phyloP scores from a whole-genome alignment of 2,329 filamentous ascomycete genomes.

The Dothideomycetes sp. region DNA sequence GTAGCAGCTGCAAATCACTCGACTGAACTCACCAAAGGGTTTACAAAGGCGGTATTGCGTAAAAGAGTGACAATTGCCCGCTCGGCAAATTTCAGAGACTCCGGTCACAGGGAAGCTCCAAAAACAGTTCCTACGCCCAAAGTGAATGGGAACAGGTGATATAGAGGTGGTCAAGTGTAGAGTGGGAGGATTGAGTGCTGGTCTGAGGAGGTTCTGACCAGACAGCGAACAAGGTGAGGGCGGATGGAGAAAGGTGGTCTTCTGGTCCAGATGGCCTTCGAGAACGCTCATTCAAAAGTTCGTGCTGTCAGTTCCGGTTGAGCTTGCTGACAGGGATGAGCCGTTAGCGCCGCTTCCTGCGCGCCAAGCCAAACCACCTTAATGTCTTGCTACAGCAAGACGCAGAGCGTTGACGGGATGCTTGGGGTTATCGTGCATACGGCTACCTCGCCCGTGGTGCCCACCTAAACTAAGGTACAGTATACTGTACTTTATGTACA shows the following conservation, averaged over 20 bases:
- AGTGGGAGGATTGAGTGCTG: constrained; percentile 1
- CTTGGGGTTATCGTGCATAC: not conserved
- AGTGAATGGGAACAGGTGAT: constrained; percentile 2
- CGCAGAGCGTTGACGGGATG: not conserved
- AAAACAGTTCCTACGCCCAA: constrained; percentile 5
- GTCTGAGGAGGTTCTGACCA: constrained; percentile 7
- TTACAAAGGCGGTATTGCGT: constrained; percentile 5
- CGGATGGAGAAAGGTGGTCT: not conserved
- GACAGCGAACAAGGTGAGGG: constrained; percentile 5
- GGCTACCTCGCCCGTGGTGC: not conserved
- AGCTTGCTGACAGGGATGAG: not conserved
- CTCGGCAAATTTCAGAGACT: constrained; percentile 7
- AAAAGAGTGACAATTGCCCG: constrained; percentile 8
- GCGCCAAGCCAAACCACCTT: not conserved
- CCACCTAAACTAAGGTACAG: not conserved
- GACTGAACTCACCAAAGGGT: not conserved
- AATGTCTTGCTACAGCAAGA: too few relatives aligned
- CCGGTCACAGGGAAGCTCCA: constrained; percentile 1
- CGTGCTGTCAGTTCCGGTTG: not conserved
- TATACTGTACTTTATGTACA: too few relatives aligned
- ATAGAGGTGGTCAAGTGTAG: not conserved
- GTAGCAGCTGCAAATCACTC: not conserved
- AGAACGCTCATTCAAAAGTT: not conserved
- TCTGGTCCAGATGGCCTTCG: not conserved
- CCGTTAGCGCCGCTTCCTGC: not conserved